These are phyloP conservation scores for Pyracantha coccinea DNA, from an alignment of 331 rosid species.

Conservation along the genomic window DNA sequence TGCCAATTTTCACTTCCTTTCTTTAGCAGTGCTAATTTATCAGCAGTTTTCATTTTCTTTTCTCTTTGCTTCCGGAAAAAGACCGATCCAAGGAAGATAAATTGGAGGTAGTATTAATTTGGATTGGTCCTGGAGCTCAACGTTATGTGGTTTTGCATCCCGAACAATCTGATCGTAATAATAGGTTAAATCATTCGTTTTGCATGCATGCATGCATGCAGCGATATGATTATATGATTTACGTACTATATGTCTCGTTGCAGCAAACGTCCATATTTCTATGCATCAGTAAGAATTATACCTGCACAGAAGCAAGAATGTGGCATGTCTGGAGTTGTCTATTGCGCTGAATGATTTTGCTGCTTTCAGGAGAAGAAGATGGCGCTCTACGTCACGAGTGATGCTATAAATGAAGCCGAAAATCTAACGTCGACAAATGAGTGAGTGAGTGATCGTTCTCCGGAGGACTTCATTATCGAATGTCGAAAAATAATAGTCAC, in stretches of 20 bases:
- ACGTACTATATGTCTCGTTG: not conserved
- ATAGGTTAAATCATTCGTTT: not conserved
- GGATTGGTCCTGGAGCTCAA: slow-evolving; percentile 4
- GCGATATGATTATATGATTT: not conserved
- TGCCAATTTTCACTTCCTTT: not conserved
- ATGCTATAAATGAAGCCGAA: slow-evolving; percentile 33
- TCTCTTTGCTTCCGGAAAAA: slow-evolving; percentile 35
- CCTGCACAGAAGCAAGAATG: not conserved
- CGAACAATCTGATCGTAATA: not conserved
- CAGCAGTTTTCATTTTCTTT: slow-evolving; percentile 4
- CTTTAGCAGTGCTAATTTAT: not conserved
- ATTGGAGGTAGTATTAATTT: slow-evolving; percentile 40
- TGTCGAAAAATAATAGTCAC: not conserved
- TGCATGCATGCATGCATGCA: not conserved
- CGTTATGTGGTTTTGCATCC: slow-evolving; percentile 9
- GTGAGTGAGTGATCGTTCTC: slow-evolving; percentile 15
- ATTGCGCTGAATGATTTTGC: not conserved
- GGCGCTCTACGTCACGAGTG: slow-evolving; percentile 50
- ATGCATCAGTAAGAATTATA: not conserved
- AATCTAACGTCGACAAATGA: slow-evolving; percentile 22
- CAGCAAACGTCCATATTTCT: not conserved
- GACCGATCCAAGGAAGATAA: slow-evolving; percentile 63
- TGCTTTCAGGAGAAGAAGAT: slow-evolving; percentile 52
- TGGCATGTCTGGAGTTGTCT: slow-evolving; percentile 8
- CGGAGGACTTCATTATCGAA: not conserved